Evolutionary conservation across 192 early-diverging fungal species (phyloP).

Genomic region (Lunasporangiospora selenospora): DNA sequence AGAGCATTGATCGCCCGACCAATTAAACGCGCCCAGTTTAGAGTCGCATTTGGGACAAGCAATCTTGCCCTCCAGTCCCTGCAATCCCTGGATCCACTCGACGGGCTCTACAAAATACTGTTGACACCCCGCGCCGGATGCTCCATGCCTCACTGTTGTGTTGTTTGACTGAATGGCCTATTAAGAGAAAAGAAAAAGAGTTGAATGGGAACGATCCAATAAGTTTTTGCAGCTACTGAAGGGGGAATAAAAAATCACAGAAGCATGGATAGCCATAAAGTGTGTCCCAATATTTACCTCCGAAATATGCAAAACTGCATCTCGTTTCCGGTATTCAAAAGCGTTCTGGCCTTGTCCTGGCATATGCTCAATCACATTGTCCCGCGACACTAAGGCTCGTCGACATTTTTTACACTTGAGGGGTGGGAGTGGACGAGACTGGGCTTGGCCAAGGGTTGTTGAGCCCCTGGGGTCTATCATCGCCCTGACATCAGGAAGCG

Average conservation of each 20-base stretch:
- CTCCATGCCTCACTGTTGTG: constrained; percentile 5
- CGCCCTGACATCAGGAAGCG: too few relatives aligned
- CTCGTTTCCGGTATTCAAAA: constrained; percentile 79
- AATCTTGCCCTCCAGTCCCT: constrained; percentile 73
- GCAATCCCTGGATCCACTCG: constrained; percentile 78
- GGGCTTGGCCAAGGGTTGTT: too few relatives aligned
- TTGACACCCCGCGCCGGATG: constrained; percentile 62
- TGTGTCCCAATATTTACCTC: constrained; percentile 3
- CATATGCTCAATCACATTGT: constrained; percentile 73
- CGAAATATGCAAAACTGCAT: constrained; percentile 51
- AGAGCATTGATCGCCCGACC: constrained; percentile 82
- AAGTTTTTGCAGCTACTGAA: neutral
- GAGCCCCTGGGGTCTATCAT: too few relatives aligned
- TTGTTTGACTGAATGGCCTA: constrained; percentile 35
- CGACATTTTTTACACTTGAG: constrained; percentile 51
- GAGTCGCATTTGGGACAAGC: constrained; percentile 80
- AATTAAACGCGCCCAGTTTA: constrained; percentile 83
- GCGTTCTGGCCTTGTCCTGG: constrained; percentile 73
- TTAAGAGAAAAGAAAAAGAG: constrained; percentile 21
- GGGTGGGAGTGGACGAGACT: constrained; percentile 3
- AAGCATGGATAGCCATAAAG: too few relatives aligned
- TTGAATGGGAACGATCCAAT: constrained; percentile 6
- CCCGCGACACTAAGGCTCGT: constrained; percentile 61
- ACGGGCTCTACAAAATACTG: constrained; percentile 86
- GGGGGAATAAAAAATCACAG: too few relatives aligned